Evolutionary conservation across 768 basidiomycete genomes (phyloP), one percentile per base, ranked within the genome.

Genomic region (Rubroboletus satanas): DNA sequence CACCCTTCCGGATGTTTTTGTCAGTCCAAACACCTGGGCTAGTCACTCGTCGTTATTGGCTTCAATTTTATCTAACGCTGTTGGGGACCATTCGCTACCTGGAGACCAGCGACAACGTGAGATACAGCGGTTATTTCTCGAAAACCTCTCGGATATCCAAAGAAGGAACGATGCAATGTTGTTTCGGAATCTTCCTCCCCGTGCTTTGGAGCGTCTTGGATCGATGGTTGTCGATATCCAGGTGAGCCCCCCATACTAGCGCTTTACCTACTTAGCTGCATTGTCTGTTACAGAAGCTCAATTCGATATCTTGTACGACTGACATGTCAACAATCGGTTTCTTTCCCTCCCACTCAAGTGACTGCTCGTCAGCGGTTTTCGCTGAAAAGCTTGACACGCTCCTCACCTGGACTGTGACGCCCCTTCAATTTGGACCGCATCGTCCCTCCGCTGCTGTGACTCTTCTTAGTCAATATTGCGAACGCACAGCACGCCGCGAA

Each of bases 401-500:
- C 3, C 76, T 93, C 10, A 87, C 87, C 0, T 93, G 91, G 90
- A 82, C 83, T 61, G 83, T 92, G 28, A 89, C 90, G 0, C 81
- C 84, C 3, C 74, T 88, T 17, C 91, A 93, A 69, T 91, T 86
- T 56, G 90, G 91, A 10, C 85, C 90, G 42, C 91, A 92, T 60
- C 77, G 90, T 33, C 83, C 87, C 1, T 87, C 85, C 63, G 89
- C 83, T 29, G 88, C 85, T 2, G 83, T 81, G 8, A 85, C 85
- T 18, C 75, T 92, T 38, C 80, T 92, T 48, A 75, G 74, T 3
- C 74, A 77, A 32, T 88, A 87, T 79, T 76, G 83, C 35, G 79
- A 81, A 49, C 81, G 77, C 55, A 81, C 85, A 18, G 85, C 87
- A 7, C 77, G 86, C 31, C 79, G 86, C 15, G 82, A 85, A 51